A percentile compares a stretch with the other conserved stretches of the same genome.
phyloP scores from a whole-genome alignment of 257 asterid species.

The Gentiana macrophylla region DNA sequence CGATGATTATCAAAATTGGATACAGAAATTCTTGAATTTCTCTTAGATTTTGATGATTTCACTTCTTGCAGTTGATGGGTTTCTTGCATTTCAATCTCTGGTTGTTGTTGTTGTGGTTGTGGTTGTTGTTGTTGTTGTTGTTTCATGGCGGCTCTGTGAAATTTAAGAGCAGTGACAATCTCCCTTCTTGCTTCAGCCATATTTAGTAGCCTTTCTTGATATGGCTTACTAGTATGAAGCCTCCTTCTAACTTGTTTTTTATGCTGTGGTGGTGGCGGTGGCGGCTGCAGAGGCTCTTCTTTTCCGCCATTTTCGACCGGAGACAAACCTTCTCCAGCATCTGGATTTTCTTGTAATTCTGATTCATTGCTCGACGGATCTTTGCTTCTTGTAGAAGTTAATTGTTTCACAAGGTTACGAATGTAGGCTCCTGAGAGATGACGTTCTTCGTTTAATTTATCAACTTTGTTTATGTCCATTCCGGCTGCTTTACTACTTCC shows the following conservation, averaged over 20 bases:
- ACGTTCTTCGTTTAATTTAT: constrained; percentile 46
- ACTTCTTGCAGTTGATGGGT: constrained; percentile 38
- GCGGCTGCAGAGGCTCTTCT: constrained; percentile 4
- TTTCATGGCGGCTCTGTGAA: constrained; percentile 88
- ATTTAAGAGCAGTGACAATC: constrained; percentile 91
- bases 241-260: constrained; percentile 84
- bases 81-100: constrained; percentile 18
- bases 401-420: constrained; percentile 77
- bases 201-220: constrained; percentile 84
- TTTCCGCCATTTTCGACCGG: constrained; percentile 24
- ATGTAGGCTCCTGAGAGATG: constrained; percentile 90
- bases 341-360: constrained; percentile 20
- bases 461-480: constrained; percentile 32
- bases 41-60: constrained; percentile 44
- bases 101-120: constrained; percentile 28
- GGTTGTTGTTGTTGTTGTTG: constrained; percentile 43
- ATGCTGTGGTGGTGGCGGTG: constrained; percentile 21
- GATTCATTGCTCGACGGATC: constrained; percentile 34
- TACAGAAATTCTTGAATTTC: constrained; percentile 58
- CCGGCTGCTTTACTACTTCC: constrained; percentile 25
- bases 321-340: constrained; percentile 31
- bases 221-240: constrained; percentile 89
- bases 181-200: constrained; percentile 99
- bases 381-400: constrained; percentile 74
- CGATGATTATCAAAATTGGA: constrained; percentile 29